A percentile compares a stretch with the other conserved stretches of the same genome.
Evolutionary conservation across 2,329 filamentous ascomycete species (phyloP).

Genomic region (Clonostachys chloroleuca): DNA sequence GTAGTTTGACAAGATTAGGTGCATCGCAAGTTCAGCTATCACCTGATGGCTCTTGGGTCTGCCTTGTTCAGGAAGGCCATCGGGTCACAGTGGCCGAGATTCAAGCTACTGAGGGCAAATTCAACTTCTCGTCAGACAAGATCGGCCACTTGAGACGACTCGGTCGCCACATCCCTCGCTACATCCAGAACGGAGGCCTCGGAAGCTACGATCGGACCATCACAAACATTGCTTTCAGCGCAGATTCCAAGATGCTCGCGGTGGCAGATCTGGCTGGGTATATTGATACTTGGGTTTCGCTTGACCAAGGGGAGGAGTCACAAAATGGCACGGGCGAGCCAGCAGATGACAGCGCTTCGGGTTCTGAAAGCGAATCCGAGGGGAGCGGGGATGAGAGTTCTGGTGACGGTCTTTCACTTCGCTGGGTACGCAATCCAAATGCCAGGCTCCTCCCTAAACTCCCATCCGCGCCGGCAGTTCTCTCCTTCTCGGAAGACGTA

Average conservation of each 20-base stretch:
- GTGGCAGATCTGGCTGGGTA: slow-evolving; percentile 79
- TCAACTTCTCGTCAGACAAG: slow-evolving; percentile 18
- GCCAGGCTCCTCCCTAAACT: slow-evolving; percentile 67
- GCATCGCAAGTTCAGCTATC: slow-evolving; percentile 69
- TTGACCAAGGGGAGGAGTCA: slow-evolving; percentile 25
- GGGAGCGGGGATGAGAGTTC: slow-evolving; percentile 40
- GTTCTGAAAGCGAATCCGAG: slow-evolving; percentile 30
- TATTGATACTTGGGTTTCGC: slow-evolving; percentile 80
- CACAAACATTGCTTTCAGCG: slow-evolving; percentile 71
- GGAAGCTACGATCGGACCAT: slow-evolving; percentile 76
- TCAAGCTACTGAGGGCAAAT: slow-evolving; percentile 8
- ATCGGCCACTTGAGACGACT: slow-evolving; percentile 47
- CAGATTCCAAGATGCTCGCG: slow-evolving; percentile 74
- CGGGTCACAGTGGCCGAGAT: slow-evolving; percentile 42
- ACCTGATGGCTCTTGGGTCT: slow-evolving; percentile 66
- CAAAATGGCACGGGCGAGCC: slow-evolving; percentile 20
- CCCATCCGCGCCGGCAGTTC: slow-evolving; percentile 56
- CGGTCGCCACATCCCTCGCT: slow-evolving; percentile 47
- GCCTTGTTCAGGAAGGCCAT: slow-evolving; percentile 57
- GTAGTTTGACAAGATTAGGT: slow-evolving; percentile 51
- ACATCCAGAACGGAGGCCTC: slow-evolving; percentile 58
- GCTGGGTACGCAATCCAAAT: slow-evolving; percentile 73
- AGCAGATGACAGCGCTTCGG: slow-evolving; percentile 20
- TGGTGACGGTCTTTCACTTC: slow-evolving; percentile 33
- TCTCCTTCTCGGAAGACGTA: slow-evolving; percentile 60